Conservation (phyloP, 768 basidiomycete species). For the Serendipita indica region DNA sequence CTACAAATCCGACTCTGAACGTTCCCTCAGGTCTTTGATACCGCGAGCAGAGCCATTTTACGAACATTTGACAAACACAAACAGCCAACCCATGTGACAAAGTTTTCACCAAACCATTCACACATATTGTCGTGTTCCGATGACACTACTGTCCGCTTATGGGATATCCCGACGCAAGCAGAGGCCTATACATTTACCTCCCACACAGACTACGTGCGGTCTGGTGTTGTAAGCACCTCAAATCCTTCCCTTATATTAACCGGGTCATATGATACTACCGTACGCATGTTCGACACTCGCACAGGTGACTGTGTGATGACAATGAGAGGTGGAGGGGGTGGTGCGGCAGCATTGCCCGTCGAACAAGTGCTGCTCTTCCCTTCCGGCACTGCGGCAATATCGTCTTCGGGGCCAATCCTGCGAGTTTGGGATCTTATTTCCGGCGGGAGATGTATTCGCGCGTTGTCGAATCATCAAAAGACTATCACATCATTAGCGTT, state of each 20-base stretch:
- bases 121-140: conserved; percentile 91
- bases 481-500: conserved; percentile 83
- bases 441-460: conserved; percentile 75
- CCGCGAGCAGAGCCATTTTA: conserved; percentile 83
- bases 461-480: conserved; percentile 96
- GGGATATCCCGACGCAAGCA: conserved; percentile 87
- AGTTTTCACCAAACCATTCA: conserved; percentile 74
- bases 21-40: conserved; percentile 91
- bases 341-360: conserved; percentile 40
- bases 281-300: conserved; percentile 74
- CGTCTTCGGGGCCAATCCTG: conserved; percentile 82
- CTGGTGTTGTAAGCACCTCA: conserved; percentile 71
- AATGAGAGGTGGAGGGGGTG: conserved; percentile 34
- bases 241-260: conserved; percentile 78
- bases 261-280: conserved; percentile 88
- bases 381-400: conserved; percentile 70
- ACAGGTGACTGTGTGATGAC: conserved; percentile 73
- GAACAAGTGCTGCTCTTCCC: conserved; percentile 91
- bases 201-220: conserved; percentile 93
- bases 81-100: conserved; percentile 90
- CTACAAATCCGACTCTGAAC: conserved; percentile 9
- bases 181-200: conserved; percentile 62
- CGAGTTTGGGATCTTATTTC: conserved; percentile 92
- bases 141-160: conserved; percentile 84
- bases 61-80: conserved; percentile 87